Evolutionary conservation across 352 stramenopile genomes (phyloP).

Genomic region (Pythium folliculosum): DNA sequence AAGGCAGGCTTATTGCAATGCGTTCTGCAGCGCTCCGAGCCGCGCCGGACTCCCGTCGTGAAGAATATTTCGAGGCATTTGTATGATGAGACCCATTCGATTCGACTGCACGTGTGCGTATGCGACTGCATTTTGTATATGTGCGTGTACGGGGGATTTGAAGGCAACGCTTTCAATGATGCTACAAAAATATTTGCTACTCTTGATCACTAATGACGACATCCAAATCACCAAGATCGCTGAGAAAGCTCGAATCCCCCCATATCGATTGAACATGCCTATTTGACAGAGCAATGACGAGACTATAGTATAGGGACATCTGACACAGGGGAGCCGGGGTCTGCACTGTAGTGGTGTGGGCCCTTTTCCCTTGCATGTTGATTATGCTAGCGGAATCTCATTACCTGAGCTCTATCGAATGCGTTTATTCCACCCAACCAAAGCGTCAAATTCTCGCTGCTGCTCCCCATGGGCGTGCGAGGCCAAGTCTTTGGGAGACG

Average conservation of each 20-base stretch:
- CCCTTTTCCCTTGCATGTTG: conserved; percentile 50
- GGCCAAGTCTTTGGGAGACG: conserved; percentile 90
- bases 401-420: conserved; percentile 76
- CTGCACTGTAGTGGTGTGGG: conserved; percentile 1
- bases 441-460: conserved; percentile 92
- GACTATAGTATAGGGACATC: conserved; percentile 90
- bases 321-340: conserved; percentile 39
- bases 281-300: conserved; percentile 72
- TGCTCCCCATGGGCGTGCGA: conserved; percentile 67
- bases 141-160: conserved; percentile 26
- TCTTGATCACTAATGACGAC: conserved; percentile 90
- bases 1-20: conserved; percentile 60
- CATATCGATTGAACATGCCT: not conserved
- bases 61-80: conserved; percentile 90
- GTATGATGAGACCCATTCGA: conserved; percentile 84
- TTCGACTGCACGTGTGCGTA: conserved; percentile 28
- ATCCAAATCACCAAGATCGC: conserved; percentile 91
- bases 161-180: conserved; percentile 63
- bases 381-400: conserved; percentile 89
- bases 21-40: conserved; percentile 78
- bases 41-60: conserved; percentile 61
- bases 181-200: conserved; percentile 90
- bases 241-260: conserved; percentile 54
- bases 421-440: conserved; percentile 43
- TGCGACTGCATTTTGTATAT: conserved; percentile 16